phyloP scores from a whole-genome alignment of 495 filamentous ascomycete genomes.

The Hypoxylon lienhwacheense region DNA sequence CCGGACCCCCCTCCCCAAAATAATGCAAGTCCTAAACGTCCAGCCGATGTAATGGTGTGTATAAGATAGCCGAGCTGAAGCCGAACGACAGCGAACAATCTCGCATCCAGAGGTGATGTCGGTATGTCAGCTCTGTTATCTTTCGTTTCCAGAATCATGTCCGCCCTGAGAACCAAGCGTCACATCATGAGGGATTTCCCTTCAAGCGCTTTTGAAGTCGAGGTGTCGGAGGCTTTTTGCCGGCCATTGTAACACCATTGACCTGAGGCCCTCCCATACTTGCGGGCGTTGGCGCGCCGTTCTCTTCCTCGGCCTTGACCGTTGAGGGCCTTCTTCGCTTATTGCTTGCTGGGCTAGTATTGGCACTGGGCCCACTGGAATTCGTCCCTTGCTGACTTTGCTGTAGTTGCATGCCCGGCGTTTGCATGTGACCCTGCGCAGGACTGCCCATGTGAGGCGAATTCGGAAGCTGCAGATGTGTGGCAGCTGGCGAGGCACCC shows the following conservation, averaged over 20 bases:
- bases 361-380: conserved; percentile 74
- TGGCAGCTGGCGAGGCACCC: conserved; percentile 57
- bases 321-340: conserved; percentile 76
- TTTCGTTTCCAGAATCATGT: background rate
- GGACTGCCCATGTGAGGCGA: conserved; percentile 62
- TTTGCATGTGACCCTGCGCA: conserved; percentile 61
- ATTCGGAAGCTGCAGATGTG: conserved; percentile 60
- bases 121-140: conserved; percentile 15
- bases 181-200: conserved; percentile 39
- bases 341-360: conserved; percentile 78
- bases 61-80: conserved; percentile 29
- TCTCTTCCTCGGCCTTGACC: conserved; percentile 75
- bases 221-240: conserved; percentile 50
- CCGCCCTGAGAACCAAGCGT: background rate
- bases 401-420: conserved; percentile 69
- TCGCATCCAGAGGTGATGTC: conserved; percentile 30
- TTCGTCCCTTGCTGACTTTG: conserved; percentile 72
- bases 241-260: conserved; percentile 46
- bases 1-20: conserved; percentile 22
- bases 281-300: conserved; percentile 49
- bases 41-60: conserved; percentile 27
- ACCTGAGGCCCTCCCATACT: conserved; percentile 47
- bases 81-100: conserved; percentile 25
- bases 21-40: conserved; percentile 35
- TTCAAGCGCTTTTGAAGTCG: conserved; percentile 52